Conservation (phyloP, 352 stramenopile genomes). For the Phytophthora hibernalis region DNA sequence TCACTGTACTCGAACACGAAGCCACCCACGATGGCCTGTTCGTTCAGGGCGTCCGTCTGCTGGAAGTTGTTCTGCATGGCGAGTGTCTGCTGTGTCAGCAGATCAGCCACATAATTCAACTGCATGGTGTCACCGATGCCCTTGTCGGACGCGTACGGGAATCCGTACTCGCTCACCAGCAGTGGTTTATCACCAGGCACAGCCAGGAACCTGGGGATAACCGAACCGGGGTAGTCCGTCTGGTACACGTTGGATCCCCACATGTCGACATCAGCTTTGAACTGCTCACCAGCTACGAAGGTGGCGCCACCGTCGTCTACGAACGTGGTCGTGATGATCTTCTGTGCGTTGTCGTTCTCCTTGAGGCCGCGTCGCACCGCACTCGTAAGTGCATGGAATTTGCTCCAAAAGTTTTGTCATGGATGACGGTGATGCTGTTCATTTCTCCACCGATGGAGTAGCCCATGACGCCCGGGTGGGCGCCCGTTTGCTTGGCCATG, state of each 20-base stretch:
- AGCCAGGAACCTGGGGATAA: constrained; percentile 60
- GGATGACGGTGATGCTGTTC: constrained; percentile 69
- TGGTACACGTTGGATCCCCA: constrained; percentile 83
- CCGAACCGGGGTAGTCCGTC: constrained; percentile 58
- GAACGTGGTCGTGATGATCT: constrained; percentile 86
- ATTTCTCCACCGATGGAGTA: constrained; percentile 83
- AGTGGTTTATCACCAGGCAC: constrained; percentile 55
- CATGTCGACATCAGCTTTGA: constrained; percentile 65
- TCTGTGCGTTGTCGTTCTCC: constrained; percentile 52
- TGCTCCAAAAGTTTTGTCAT: constrained; percentile 62
- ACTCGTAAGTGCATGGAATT: constrained; percentile 57
- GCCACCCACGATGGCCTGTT: constrained; percentile 66
- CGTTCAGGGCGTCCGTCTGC: constrained; percentile 43
- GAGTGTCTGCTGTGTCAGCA: constrained; percentile 53
- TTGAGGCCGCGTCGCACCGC: constrained; percentile 61
- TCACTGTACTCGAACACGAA: constrained; percentile 85
- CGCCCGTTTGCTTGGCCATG: constrained; percentile 63
- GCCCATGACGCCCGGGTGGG: constrained; percentile 64
- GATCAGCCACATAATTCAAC: constrained; percentile 51
- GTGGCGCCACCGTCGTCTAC: constrained; percentile 64
- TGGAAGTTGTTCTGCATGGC: constrained; percentile 71
- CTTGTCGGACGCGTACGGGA: constrained; percentile 62
- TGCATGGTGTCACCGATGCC: constrained; percentile 47
- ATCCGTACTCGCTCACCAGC: constrained; percentile 71
- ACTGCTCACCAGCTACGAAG: constrained; percentile 53